Evolutionary conservation across 2,329 filamentous ascomycete genomes (phyloP).

Genomic region (Coniella vitis): DNA sequence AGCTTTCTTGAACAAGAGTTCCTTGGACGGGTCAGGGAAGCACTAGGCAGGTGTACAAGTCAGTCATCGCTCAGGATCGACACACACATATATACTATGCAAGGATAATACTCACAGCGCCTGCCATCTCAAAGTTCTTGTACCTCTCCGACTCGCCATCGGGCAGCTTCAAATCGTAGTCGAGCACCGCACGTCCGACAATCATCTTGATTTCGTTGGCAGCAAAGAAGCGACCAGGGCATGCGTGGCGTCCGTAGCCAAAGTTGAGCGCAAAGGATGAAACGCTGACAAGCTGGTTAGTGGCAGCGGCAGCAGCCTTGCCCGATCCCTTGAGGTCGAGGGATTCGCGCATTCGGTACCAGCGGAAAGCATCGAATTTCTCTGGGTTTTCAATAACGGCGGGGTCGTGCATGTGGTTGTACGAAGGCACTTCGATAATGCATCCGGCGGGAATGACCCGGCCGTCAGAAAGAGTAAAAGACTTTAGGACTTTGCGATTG

Average conservation of each 20-base stretch:
- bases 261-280: constrained; percentile 28
- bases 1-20: constrained; percentile 20
- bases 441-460: constrained; percentile 39
- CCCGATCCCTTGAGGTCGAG: constrained; percentile 21
- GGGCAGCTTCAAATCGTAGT: constrained; percentile 24
- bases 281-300: constrained; percentile 34
- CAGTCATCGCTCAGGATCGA: background rate
- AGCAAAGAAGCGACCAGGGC: constrained; percentile 32
- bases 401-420: constrained; percentile 31
- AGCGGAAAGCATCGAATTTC: constrained; percentile 33
- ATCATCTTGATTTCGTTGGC: constrained; percentile 33
- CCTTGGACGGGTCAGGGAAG: constrained; percentile 20
- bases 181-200: constrained; percentile 22
- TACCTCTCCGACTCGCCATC: constrained; percentile 22
- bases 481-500: constrained; percentile 41
- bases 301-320: constrained; percentile 22
- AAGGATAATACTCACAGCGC: constrained; percentile 10
- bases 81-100: constrained; percentile 1
- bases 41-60: constrained; percentile 2
- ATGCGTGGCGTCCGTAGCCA: constrained; percentile 35
- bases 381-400: constrained; percentile 29
- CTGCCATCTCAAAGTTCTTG: constrained; percentile 20
- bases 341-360: constrained; percentile 28
- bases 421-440: constrained; percentile 34
- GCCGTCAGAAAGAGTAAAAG: constrained; percentile 47